phyloP scores from a whole-genome alignment of 768 basidiomycete species.

The Tulasnella calospora region DNA sequence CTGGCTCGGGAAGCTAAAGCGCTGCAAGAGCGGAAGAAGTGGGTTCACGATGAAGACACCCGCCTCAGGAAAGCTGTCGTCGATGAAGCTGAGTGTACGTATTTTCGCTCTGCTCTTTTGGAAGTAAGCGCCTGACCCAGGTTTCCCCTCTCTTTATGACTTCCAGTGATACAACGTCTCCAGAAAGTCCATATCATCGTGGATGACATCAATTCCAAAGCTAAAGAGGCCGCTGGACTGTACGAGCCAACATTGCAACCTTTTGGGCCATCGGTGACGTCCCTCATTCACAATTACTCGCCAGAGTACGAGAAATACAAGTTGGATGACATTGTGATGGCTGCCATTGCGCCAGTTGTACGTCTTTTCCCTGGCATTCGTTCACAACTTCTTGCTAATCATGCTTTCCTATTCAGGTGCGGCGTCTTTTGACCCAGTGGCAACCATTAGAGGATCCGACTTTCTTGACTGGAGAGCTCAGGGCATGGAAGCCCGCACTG shows the following conservation, averaged over 20 bases:
- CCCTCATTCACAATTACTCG: slow-evolving; percentile 62
- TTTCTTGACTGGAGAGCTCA: slow-evolving; percentile 50
- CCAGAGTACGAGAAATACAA: slow-evolving; percentile 71
- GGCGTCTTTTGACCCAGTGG: slow-evolving; percentile 72
- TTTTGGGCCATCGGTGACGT: slow-evolving; percentile 67
- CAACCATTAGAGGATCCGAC: slow-evolving; percentile 75
- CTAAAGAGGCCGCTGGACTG: slow-evolving; percentile 54
- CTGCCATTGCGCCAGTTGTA: slow-evolving; percentile 77
- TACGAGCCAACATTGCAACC: slow-evolving; percentile 70
- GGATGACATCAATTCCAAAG: slow-evolving; percentile 59
- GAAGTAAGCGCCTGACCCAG: background rate
- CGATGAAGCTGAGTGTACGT: slow-evolving; percentile 72
- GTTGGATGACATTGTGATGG: slow-evolving; percentile 89
- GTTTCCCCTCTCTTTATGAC: background rate
- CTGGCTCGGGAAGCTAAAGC: slow-evolving; percentile 85
- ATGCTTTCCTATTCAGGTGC: slow-evolving; percentile 44
- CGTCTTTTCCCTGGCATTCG: slow-evolving; percentile 29
- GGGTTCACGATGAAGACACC: slow-evolving; percentile 62
- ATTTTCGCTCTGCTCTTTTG: background rate
- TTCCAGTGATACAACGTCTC: slow-evolving; percentile 68
- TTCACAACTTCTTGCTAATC: background rate
- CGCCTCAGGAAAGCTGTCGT: slow-evolving; percentile 63
- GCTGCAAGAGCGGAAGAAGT: slow-evolving; percentile 72
- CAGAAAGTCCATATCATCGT: slow-evolving; percentile 72
- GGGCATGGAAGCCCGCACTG: slow-evolving; percentile 61